Base-by-base conservation (phyloP, 768 basidiomycete genomes). In the Cystofilobasidium ferigula region DNA sequence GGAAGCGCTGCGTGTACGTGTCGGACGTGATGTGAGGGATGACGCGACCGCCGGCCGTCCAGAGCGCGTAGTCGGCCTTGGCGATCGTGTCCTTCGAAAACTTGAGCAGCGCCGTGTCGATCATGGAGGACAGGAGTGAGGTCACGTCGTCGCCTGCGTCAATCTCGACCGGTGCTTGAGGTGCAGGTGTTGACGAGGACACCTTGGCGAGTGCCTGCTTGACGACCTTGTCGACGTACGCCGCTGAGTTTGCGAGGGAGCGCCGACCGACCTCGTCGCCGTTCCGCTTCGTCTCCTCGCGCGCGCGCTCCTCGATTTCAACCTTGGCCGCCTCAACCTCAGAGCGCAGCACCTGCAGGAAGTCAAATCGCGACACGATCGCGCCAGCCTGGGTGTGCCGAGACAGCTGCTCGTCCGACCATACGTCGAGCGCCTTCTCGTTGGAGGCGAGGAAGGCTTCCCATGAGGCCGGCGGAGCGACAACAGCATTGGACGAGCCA, bases 1-100 rank as follows among this genome's bases (percentile, higher is more conserved):
- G 73, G 0, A 61, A 30, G 72, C 47, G 12, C 63, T 89, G 76
- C 71, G 87, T 84, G 64, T 85, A 82, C 8, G 89, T 88, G n/a
- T 81, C 79, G 47, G 86, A 86, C 0, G 94, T 97, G 67, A 94
- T 82, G 2, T 82, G 81, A 0, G 91, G 90, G 53, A 95, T 85
- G 69, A 90, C 79, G 0, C 83, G 79, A 2, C 83, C 94, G 3
- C 94, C 94, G 8, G 82, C 83, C 18, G 89, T 87, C 74, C 85
- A 85, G 6, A 90, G 78, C 0, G 95, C 94, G 72, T 83, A 93
- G 76, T 99, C 94, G 0, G 87, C 79, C 47, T 84, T 84, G 1
- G 84, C 88, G 43, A 95, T 75, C n/a, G 77, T 80, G 73, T 97
- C 94, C 74, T 88, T 89, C 28, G 83, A 81, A 66, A 83, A 82